Base-by-base conservation (phyloP, 164 flowering plant genomes). In the Saururus chinensis region DNA sequence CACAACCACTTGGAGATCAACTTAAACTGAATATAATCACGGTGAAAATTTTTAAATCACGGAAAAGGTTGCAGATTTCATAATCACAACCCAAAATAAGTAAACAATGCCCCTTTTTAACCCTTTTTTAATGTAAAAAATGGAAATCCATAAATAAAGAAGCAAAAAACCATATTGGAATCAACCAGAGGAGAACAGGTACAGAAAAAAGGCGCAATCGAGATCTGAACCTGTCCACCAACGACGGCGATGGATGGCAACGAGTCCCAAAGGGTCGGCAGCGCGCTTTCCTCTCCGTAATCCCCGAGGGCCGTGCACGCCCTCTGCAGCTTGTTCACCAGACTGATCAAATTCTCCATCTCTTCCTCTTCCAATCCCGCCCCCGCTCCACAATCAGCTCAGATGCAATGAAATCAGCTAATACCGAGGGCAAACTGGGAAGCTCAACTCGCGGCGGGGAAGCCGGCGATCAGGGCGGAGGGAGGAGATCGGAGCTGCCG, bases 211-310 rank as follows among this genome's bases (percentile, higher is more conserved):
- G 41, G 13, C 11, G 45, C 9, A 60, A 72, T 59, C 66, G 41
- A 49, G 49, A 68, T 17, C 70, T 8, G 51, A 17, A 92, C 98
- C 96, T 92, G 98, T 52, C 98, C 98, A 56, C 98, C 98, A 64
- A 93, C 96, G 64, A 93, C 97, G 57, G 95, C 98, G 49, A 93
- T 86, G 9, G 98, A 69, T 7, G 98, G 98, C 53, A 92, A 67
- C 16, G 98, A 83, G 75, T 92, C 98, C 98, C 98, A 92, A 1
- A 92, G 85, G 56, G 96, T 86, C 14, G 98, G 97, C 71, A 89
- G 61, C 9, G 97, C 81, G 60, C 80, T 79, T 53, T 80, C 83
- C 16, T 89, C 98, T 25, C 97, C 97, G 45, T 88, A 78, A 65
- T 92, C 98, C 19, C 98, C 97, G 1, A 92, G 80, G 20, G 89